Base-by-base conservation (phyloP, 2,329 filamentous ascomycete species). In the Trichothecium sympodiale region DNA sequence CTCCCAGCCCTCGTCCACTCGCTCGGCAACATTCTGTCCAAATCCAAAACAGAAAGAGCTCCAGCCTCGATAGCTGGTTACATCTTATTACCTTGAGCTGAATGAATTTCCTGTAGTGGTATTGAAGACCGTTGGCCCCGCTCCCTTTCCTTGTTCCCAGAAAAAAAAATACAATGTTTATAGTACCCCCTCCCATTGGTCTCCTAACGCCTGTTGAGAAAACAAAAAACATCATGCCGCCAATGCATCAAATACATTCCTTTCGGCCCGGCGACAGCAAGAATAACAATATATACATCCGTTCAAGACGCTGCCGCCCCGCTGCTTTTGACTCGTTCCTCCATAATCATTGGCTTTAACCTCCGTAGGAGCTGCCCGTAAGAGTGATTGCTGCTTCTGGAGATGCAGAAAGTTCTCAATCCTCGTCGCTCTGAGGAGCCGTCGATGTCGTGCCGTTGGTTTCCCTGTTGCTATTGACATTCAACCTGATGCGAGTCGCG, bases 401-500 rank as follows among this genome's bases (percentile, higher is more conserved):
- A 32, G 26, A 36, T 35, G 13, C 23, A 33, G 23, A 37, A 38
- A 28, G 34, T 29, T 36, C 36, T 55, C 47, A 68, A 34, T 76
- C 71, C 41, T 73, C 67, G 43, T 76, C 71, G 49, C 71, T 75
- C 47, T 67, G 65, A 36, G 55, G 53, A 6, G 56, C 51, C 7
- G 37, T 34, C 18, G 29, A 35, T 34, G 59, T 56, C 42, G 55
- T 62, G 14, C 60, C 60, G 32, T 62, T 64, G 17, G 50, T 47
- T 36, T 60, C 59, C 35, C 54, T 56, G 8, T 55, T 49, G 31
- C 54, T 46, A 40, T 53, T 63, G 28, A 60, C 62, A 31, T 67
- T 81, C 42, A 89, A 66, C 63, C 82, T 87, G 59, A 89, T 88
- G 38, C 80, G 67, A 4, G 74, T 76, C 12, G 67, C 59, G 43